Base-by-base conservation (phyloP, 2,329 filamentous ascomycete genomes). In the Elsinoe australis region DNA sequence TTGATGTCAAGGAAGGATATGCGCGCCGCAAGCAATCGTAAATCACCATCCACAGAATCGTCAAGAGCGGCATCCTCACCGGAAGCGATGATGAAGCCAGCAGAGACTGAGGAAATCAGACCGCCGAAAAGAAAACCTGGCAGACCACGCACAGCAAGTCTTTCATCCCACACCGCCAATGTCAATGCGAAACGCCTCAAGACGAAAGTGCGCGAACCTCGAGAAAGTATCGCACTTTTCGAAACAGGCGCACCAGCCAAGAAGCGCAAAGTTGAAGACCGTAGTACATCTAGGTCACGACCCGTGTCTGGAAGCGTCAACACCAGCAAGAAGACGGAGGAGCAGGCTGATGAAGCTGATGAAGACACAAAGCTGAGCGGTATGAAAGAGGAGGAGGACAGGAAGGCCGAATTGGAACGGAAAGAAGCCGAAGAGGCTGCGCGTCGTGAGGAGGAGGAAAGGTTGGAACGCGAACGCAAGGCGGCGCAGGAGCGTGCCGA, bases 1-100 rank as follows among this genome's bases (percentile, higher is more conserved):
- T 51, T 65, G 24, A 59, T 65, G 55, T 64, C 61, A 29, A 59
- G 59, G 49, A 57, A 57, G 44, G 63, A 62, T 15, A 62, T 65
- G 57, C 58, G 60, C 19, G 54, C 56, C 17, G 60, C 59, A 2
- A 60, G 55, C 45, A 57, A 58, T 15, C 58, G 58, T 46, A 53
- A 55, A 45, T 52, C 49, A 14, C 59, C 56, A n/a, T 59, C 61
- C 8, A 54, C 56, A 2, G 57, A 56, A 6, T 61, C 57, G 4
- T 57, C 31, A 53, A 56, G 41, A 50, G 49, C 26, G 31, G 21
- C 39, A 45, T 42, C 12, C 59, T 63, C 56, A 57, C 44, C 41
- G 15, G 33, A 47, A 21, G 47, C 28, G 10, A 19, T 46, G 7
- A 44, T 34, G 47, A 49, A 52, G 36, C 17, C 31, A 32, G 56